Evolutionary conservation across 208 protist genomes (phyloP), one percentile per base, ranked within the genome.

Genomic region (Phytomonas francai): DNA sequence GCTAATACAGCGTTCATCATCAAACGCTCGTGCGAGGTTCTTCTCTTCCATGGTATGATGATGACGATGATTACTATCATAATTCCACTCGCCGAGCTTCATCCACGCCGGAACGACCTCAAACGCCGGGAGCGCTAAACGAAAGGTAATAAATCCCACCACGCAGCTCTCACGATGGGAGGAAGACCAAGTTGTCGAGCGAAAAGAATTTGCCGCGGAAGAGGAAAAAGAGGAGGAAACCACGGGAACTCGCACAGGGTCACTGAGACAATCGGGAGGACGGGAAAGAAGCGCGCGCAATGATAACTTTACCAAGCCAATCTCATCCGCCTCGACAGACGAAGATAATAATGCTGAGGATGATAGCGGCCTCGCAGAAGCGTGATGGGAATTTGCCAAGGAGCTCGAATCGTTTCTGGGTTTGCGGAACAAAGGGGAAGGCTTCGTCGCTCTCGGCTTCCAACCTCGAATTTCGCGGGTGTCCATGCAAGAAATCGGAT

Each of bases 221-320:
- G n/a, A n/a, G n/a, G n/a, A n/a, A n/a, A n/a, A n/a, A n/a, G n/a
- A n/a, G n/a, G n/a, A n/a, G n/a, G n/a, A n/a, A 30, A 93, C 59
- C 59, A 95, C 76, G 7, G 83, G 80, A 32, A 93, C 83, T 8
- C 78, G 80, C 14, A 95, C 30, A 51, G 59, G 67, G 57, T 91
- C 84, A 33, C 83, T 85, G n/a, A 85, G 65, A 45, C 51, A 59
- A 72, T 91, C 83, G 16, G 91, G 58, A 29, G 65, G 60, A 31
- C 67, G 42, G 3, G 80, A 87, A 28, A 95, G 72, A 22, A 95
- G 74, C 61, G 85, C 86, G 33, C 89, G 84, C 25, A 93, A 68
- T 4, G 89, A 95, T 12, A 95, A 72, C 2, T 64, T 73, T 29
- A 80, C 77, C 32, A 72, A 71, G 34, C 80, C 89, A 16, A 95